Base-by-base conservation (phyloP, 768 basidiomycete genomes). In the Royoungia palumana region DNA sequence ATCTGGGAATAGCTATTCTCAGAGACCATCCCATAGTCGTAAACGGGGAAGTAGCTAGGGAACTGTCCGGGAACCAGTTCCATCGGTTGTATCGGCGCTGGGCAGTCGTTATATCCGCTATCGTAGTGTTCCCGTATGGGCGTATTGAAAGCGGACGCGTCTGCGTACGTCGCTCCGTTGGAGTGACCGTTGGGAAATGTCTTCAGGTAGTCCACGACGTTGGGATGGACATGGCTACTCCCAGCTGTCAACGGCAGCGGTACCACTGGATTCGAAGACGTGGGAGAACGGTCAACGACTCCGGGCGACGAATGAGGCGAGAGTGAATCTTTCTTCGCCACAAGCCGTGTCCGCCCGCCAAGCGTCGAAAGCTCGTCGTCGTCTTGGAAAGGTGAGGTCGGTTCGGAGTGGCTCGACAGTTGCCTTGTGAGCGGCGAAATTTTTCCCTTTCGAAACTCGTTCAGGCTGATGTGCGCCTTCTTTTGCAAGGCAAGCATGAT, bases 11-110 rank as follows among this genome's bases (percentile, higher is more conserved):
- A 62, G 37, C 65, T 55, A 35, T 57, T 54, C 56, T 60, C 55
- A 35, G 56, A 46, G 36, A 63, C 68, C 54, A 73, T 67, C 19
- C 73, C 77, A 61, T 88, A 87, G 62, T 87, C 86, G 56, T 84
- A 87, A 27, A 87, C 85, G 1, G 84, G 77, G 75, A 89, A 87
- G 58, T 87, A 88, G 58, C 76, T 79, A 13, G 85, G 86, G 69
- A 82, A 80, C 32, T 60, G 67, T 9, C 67, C 67, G 2, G 66
- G 54, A 1, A 67, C 58, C 14, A 68, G 49, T 30, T 70, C 62
- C 56, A 68, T 67, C 34, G 65, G 54, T 28, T 66, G 67, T 42
- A 64, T 62, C 35, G 61, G 58, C 25, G 51, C 21, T 16, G 60
- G 28, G 43, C 50, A 43, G 46, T 65, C 50, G 14, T 43, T 50